Evolutionary conservation across 768 basidiomycete genomes (phyloP).

Genomic region (Cyathus striatus): DNA sequence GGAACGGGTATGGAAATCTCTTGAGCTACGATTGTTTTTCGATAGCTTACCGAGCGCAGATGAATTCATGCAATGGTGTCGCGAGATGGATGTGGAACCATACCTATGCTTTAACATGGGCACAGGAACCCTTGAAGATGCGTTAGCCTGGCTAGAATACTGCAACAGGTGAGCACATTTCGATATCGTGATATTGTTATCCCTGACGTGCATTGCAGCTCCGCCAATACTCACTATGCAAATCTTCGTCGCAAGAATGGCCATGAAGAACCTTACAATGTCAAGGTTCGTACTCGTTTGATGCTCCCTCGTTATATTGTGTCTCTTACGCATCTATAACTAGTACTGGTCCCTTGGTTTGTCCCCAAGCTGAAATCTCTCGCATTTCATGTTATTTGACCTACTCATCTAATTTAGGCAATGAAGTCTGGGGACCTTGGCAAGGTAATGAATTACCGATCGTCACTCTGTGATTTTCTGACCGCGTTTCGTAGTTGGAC

Average conservation of each 20-base stretch:
- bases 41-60: constrained; percentile 13
- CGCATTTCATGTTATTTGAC: background rate
- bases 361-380: background rate
- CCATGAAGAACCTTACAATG: constrained; percentile 47
- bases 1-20: constrained; percentile 36
- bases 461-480: background rate
- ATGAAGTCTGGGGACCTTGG: constrained; percentile 56
- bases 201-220: constrained; percentile 14
- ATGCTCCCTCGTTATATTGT: too few species aligned
- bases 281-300: constrained; percentile 23
- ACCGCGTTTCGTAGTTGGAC: constrained; percentile 38
- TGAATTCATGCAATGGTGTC: constrained; percentile 54
- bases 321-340: background rate
- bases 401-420: constrained; percentile 30
- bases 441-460: too few species aligned
- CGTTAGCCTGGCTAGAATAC: constrained; percentile 58
- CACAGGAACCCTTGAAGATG: constrained; percentile 56
- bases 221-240: constrained; percentile 43
- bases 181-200: background rate
- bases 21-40: background rate
- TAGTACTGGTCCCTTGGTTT: constrained; percentile 32
- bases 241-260: constrained; percentile 56
- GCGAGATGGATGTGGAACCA: constrained; percentile 45
- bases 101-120: constrained; percentile 64
- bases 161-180: constrained; percentile 42